Evolutionary conservation across 208 protist genomes (phyloP), one percentile per base, ranked within the genome.

Genomic region (Zelonia costaricensis): DNA sequence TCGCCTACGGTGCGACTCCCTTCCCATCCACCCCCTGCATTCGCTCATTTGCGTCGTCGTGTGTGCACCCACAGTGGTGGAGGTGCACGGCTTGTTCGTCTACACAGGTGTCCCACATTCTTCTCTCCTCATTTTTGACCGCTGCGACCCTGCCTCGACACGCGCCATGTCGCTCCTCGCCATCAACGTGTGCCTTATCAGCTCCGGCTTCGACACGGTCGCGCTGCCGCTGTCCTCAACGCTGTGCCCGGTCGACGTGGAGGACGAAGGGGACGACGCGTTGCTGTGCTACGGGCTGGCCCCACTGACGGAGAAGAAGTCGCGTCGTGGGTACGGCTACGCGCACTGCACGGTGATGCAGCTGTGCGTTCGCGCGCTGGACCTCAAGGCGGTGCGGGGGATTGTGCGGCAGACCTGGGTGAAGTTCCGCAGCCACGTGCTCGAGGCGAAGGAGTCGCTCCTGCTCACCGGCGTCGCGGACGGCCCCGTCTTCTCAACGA

Each of bases 271-370:
- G 13, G 80, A 76, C 51, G 77, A 88, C 27, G 49, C 20, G 12
- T 42, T 54, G 12, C 64, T 81, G n/a, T 38, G 61, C 52, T 93
- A 93, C 65, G 54, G 78, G 6, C 75, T 93, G 3, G 63, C 46
- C 12, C 73, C 74, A 12, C 47, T 88, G 8, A 69, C 76, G 40
- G 65, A 93, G 71, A 88, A 80, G 56, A 81, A 75, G 39, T 62
- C 74, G 13, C 63, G 71, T 35, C 43, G 69, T 13, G 77, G 76
- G 20, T 75, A 76, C 49, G 86, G 81, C 30, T 76, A 93, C 61
- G 68, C 83, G 1, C 86, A 93, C 72, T 93, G 86, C 71, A 88
- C 83, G 8, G 42, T 93, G 18, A 79, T 77, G 39, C 86, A 89
- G 56, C 62, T 90, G 22, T 85, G 80, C 49, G 69, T 86, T 31